Evolutionary conservation across 768 basidiomycete species (phyloP), one percentile per base, ranked within the genome.

Genomic region (Lactarius hengduanensis): DNA sequence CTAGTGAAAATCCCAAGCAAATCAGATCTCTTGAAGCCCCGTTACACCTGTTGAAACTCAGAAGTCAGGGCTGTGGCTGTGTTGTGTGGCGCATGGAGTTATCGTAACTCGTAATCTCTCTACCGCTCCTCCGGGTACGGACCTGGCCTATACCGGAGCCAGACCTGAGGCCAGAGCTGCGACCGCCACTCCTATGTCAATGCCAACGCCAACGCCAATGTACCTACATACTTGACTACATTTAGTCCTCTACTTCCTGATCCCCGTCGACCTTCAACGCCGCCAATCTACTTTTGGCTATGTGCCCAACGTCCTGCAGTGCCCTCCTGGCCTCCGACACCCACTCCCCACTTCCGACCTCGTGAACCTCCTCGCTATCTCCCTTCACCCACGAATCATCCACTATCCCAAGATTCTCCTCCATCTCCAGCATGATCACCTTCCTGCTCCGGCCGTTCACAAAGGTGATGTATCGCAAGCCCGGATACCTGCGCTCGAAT

Each of bases 401-500:
- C 15, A 86, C 73, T 16, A 86, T 73, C 4, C 78, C 81, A 40
- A 96, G 78, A 61, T 79, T 80, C 64, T 80, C 80, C 75, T 95
- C 92, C 83, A 97, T 89, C 78, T 95, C 92, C 70, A 85, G 81
- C 45, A 85, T 87, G 70, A 97, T 88, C 56, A 75, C 82, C 40
- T 82, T 82, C 45, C 94, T 80, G 67, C 84, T 84, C 65, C 94
- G 83, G 40, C 92, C 92, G 72, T 94, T 93, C 47, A 96, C 95
- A 73, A 95, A 97, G 6, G 93, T 95, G 77, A 97, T 92, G 73
- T 94, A 96, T 22, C 91, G 83, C 69, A 97, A 74, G 3, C 89
- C 87, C 0, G 89, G 86, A 72, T 88, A 96, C 61, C 77, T 77
- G 34, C 73, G 78, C 74, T 95, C 92, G 73, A 96, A 96, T 69